Percentiles rank a stretch among this genome's conserved stretches.
phyloP scores from a whole-genome alignment of 1,284 basidiomycete species.

The Pyrrhoderma lamaoense region DNA sequence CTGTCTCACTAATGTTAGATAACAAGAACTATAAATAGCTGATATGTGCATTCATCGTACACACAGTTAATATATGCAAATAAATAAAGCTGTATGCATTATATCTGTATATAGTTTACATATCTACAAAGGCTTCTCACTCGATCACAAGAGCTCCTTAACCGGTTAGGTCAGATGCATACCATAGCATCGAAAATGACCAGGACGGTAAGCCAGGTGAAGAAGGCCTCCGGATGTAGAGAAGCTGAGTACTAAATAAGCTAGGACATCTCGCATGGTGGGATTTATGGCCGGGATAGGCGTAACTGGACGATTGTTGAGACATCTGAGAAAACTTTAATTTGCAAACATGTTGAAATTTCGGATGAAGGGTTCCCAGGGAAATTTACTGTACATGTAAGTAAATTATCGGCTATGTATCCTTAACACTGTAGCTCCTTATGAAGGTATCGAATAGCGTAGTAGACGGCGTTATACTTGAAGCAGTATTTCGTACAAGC shows the following conservation, averaged over 20 bases:
- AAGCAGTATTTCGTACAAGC: slow-evolving; percentile 38
- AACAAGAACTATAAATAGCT: too few relatives aligned
- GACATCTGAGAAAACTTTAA: slow-evolving; percentile 37
- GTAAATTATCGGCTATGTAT: slow-evolving; percentile 16
- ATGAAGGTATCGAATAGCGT: slow-evolving; percentile 44
- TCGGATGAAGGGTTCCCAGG: slow-evolving; percentile 52
- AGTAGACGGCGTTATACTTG: slow-evolving; percentile 37
- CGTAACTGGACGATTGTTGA: slow-evolving; percentile 46
- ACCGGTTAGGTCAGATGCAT: slow-evolving; percentile 39
- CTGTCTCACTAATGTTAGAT: too few relatives aligned
- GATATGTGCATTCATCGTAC: too few relatives aligned
- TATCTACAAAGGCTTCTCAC: slow-evolving; percentile 51
- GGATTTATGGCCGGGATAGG: slow-evolving; percentile 48
- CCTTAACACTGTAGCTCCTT: neutral
- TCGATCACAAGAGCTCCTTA: slow-evolving; percentile 44
- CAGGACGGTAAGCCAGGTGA: neutral
- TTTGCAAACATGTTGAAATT: slow-evolving; percentile 42
- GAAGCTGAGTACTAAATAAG: slow-evolving; percentile 19
- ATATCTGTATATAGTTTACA: too few relatives aligned
- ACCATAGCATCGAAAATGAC: slow-evolving; percentile 45
- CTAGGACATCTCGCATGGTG: slow-evolving; percentile 45
- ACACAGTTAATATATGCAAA: too few relatives aligned
- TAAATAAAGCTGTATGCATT: too few relatives aligned
- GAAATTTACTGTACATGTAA: slow-evolving; percentile 38
- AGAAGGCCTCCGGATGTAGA: neutral